Evolutionary conservation across 2,329 filamentous ascomycete species (phyloP), one percentile per base, ranked within the genome.

Genomic region (Botrytis fragariae): DNA sequence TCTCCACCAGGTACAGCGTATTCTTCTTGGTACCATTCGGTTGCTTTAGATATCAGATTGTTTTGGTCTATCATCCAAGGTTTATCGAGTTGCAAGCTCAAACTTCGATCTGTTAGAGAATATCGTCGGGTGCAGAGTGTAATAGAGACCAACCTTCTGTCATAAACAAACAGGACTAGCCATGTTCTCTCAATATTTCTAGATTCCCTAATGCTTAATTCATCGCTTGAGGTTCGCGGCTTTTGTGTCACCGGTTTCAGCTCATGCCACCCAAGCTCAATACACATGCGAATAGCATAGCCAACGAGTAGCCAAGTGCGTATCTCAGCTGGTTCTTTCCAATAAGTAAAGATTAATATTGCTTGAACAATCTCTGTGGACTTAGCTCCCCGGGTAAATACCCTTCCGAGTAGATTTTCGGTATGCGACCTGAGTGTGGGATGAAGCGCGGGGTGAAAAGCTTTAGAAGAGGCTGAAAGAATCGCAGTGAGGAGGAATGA

Each of bases 1-100:
- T 84, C 83, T 6, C 78, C 81, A 2, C 74, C 74, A n/a, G 80
- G 75, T 22, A 79, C 78, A 5, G 82, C 81, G 57, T 79, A 72
- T 0, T 73, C 73, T 37, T 81, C 77, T 14, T 75, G 76, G 75
- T 81, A 80, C 83, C 83, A 84, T 20, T 75, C 76, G 29, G 81
- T 80, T 10, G 80, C 76, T n/a, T 82, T 80, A 39, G 80, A 79
- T 64, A 84, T 82, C 65, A 84, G 80, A 25, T 80, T 77, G 59
- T 78, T 81, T 20, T 81, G 77, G 48, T 83, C 82, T 37, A 84
- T 83, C 83, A 84, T 84, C 78, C 81, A 83, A 0, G 83, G 83
- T 67, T 82, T 83, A 7, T 83, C 83, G 0, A 82, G 80, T 73
- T 84, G 83, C 7, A 84, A 71, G 61, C 83, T 84, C 61, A 84